Percentiles rank a stretch among this genome's conserved stretches.
Evolutionary conservation across 805 yeast genomes (phyloP).

Genomic region (Yueomyces sinensis): DNA sequence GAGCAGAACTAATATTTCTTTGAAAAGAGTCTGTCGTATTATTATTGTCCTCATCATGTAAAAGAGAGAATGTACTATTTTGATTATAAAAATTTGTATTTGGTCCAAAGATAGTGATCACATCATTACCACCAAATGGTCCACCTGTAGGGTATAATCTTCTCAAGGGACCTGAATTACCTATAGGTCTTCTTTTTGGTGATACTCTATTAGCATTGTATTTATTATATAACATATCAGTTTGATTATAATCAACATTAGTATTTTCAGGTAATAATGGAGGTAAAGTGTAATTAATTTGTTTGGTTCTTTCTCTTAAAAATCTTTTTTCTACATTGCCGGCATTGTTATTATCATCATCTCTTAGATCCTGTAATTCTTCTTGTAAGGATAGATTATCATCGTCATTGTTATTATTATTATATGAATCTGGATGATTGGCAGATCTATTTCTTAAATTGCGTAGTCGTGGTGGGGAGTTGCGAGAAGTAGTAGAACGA

Average conservation of each 20-base stretch:
- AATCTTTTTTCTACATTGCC: constrained; percentile 38
- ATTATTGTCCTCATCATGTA: not conserved
- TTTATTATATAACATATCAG: not conserved
- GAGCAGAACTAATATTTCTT: not conserved
- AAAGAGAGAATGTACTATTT: not conserved
- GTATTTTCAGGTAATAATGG: constrained; percentile 48
- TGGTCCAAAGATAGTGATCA: constrained; percentile 66
- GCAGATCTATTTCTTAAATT: constrained; percentile 16
- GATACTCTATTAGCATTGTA: not conserved
- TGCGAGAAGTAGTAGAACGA: too few relatives aligned
- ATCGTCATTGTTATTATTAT: constrained; percentile 13
- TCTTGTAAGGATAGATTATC: constrained; percentile 34
- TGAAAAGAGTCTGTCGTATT: not conserved
- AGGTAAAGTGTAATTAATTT: constrained; percentile 68
- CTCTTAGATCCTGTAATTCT: constrained; percentile 50
- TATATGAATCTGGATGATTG: constrained; percentile 10
- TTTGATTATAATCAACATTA: not conserved
- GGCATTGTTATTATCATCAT: constrained; percentile 45
- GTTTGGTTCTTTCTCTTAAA: constrained; percentile 54
- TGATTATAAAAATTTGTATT: constrained; percentile 31
- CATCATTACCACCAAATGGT: constrained; percentile 96
- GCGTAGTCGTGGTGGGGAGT: constrained; percentile 7
- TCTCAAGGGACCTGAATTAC: constrained; percentile 37
- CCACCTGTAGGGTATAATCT: constrained; percentile 89
- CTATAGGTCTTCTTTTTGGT: not conserved